Evolutionary conservation across 257 asterid genomes (phyloP).

Genomic region (Rauvolfia tetraphylla): DNA sequence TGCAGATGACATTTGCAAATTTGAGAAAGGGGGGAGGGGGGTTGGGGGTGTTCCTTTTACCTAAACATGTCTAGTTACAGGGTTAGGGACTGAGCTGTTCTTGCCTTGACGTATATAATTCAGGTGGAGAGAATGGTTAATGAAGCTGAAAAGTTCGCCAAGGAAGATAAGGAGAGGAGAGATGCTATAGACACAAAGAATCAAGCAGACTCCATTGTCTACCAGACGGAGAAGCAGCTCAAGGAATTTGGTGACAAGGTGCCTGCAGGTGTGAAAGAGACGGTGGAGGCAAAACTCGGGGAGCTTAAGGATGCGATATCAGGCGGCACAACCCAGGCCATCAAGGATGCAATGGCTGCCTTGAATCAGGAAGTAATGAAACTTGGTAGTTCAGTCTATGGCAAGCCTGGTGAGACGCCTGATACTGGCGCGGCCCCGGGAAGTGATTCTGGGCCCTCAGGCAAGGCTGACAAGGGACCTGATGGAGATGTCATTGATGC

Average conservation of each 20-base stretch:
- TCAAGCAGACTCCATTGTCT: conserved; percentile 90
- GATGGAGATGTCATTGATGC: conserved; percentile 97
- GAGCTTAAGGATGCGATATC: conserved; percentile 85
- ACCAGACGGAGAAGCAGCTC: conserved; percentile 97
- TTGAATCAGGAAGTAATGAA: conserved; percentile 98
- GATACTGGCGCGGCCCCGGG: conserved; percentile 72
- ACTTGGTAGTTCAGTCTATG: conserved; percentile 88
- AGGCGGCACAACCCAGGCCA: conserved; percentile 74
- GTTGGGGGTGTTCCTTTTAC: neutral
- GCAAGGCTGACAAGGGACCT: conserved; percentile 66
- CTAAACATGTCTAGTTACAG: neutral
- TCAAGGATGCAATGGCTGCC: conserved; percentile 90
- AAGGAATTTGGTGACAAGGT: conserved; percentile 96
- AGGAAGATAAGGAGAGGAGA: conserved; percentile 98
- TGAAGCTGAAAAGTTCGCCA: conserved; percentile 88
- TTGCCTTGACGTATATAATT: neutral
- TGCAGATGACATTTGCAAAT: no score
- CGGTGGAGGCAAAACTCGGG: conserved; percentile 88
- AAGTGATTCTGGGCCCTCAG: conserved; percentile 46
- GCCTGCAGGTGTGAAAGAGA: conserved; percentile 80
- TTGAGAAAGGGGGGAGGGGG: no score
- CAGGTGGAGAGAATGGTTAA: conserved; percentile 95
- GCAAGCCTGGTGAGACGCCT: conserved; percentile 76
- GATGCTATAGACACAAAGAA: conserved; percentile 96
- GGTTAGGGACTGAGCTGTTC: neutral